Conservation (phyloP, 106 monocot species). For the Posidonia australis region DNA sequence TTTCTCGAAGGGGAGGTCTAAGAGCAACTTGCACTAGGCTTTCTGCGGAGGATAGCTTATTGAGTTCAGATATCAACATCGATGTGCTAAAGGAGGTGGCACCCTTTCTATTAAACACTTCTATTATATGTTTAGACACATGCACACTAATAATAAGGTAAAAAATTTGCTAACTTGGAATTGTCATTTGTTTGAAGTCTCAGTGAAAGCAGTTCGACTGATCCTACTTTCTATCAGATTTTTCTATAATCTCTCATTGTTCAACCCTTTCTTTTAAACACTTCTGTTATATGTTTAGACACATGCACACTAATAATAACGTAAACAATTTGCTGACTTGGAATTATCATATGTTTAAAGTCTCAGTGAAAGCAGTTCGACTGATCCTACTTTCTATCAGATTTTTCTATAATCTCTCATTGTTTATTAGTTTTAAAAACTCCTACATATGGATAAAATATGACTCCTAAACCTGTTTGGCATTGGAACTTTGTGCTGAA, state of each 20-base stretch:
- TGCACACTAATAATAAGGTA: neutral
- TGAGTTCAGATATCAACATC: slow-evolving; percentile 57
- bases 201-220: too few relatives aligned
- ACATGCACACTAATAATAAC: neutral
- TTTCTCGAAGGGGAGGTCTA: slow-evolving; percentile 38
- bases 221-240: too few relatives aligned
- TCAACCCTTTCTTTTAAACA: neutral
- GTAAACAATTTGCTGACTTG: neutral
- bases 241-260: too few relatives aligned
- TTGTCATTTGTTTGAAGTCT: too few relatives aligned
- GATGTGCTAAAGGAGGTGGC: slow-evolving; percentile 75
- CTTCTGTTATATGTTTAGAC: neutral
- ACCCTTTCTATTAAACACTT: neutral
- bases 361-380: too few relatives aligned
- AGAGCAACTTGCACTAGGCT: slow-evolving; percentile 33
- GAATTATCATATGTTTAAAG: too few relatives aligned
- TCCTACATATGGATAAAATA: too few relatives aligned
- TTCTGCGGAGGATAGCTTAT: slow-evolving; percentile 66
- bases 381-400: too few relatives aligned
- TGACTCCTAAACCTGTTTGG: too few relatives aligned
- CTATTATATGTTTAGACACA: neutral
- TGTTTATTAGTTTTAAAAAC: too few relatives aligned
- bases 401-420: too few relatives aligned
- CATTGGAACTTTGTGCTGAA: too few relatives aligned
- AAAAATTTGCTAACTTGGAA: neutral